Base-by-base conservation (phyloP, 305 asterid genomes). In the Stenogyne calaminthoides region DNA sequence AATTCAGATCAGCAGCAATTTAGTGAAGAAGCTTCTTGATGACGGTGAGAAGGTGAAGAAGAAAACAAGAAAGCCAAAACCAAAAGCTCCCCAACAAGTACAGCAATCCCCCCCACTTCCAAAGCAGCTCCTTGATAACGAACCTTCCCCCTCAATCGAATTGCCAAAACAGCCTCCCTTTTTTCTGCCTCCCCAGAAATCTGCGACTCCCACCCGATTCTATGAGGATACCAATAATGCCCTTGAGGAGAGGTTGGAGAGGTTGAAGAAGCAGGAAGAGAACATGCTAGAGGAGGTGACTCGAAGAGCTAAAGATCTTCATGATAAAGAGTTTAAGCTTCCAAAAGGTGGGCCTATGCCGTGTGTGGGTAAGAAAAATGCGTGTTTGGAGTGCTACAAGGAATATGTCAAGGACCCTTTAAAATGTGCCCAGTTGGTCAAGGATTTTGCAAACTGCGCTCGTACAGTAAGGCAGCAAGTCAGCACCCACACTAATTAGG, bases 161-260 rank as follows among this genome's bases (percentile, higher is more conserved):
- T 91, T 97, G 98, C 97, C 98, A 40, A 82, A 87, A 76, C 92
- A 84, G 81, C 85, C 91, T 61, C 89, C 97, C 49, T n/a, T 85
- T 15, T 85, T 80, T 75, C 72, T 79, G 69, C 91, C 89, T 64
- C 79, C 84, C 60, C 82, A 75, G 57, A 84, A 80, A 56, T 58
- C 93, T 70, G 78, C 79, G 42, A 84, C 74, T 70, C 77, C 88
- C 0, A 96, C 92, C 67, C 77, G 90, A 77, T 32, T 32, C 7
- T 32, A 32, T 1, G 22, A 49, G 16, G 56, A 15, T 49, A 15
- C 10, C 20, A 49, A 6, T 49, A 49, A 15, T 15, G 56, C 10
- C 7, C 84, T 95, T 74, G 78, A 84, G 71, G 96, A 88, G 69
- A 92, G 74, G 91, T 86, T 92, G 63, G 99, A 87, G 78, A 89